Conservation (phyloP, 495 filamentous ascomycete species). For the Chaetomium tenue region DNA sequence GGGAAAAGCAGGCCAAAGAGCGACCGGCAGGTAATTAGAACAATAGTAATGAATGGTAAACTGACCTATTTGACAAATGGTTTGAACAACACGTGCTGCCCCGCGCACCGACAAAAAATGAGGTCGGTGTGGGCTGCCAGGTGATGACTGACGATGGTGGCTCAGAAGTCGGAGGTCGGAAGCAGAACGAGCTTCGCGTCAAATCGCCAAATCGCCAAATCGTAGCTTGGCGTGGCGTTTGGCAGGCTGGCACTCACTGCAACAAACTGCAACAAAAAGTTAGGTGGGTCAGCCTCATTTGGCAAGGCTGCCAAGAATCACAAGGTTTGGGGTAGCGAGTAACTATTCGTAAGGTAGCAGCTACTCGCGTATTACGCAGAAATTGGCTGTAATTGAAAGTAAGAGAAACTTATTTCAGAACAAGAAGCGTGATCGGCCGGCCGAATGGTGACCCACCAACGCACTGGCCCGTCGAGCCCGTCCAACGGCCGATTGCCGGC, state of each 20-base stretch:
- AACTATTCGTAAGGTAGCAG: neutral
- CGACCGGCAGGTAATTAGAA: neutral
- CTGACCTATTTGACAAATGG: slow-evolving; percentile 26
- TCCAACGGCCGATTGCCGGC: slow-evolving; percentile 34
- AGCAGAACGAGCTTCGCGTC: slow-evolving; percentile 27
- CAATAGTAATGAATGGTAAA: slow-evolving; percentile 2
- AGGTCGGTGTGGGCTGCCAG: slow-evolving; percentile 17
- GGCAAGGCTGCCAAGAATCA: slow-evolving; percentile 30
- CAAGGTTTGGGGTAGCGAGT: too few species aligned
- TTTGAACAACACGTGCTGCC: slow-evolving; percentile 10
- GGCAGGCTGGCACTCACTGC: neutral
- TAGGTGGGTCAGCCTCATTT: slow-evolving; percentile 21
- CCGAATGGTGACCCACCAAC: neutral
- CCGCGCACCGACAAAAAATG: slow-evolving; percentile 11
- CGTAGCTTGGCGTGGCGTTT: slow-evolving; percentile 20
- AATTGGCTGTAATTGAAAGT: neutral
- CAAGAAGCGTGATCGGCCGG: slow-evolving; percentile 13
- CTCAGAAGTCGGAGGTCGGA: slow-evolving; percentile 8
- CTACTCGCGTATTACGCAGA: neutral
- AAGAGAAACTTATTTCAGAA: neutral
- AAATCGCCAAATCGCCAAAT: slow-evolving; percentile 26
- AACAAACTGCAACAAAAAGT: neutral
- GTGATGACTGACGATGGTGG: slow-evolving; percentile 19
- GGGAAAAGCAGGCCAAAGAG: slow-evolving; percentile 10
- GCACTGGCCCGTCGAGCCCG: slow-evolving; percentile 13